Evolutionary conservation across 225 moss, liverwort and hornwort genomes (phyloP).

Genomic region (Bryoerythrophyllum caledonicum): DNA sequence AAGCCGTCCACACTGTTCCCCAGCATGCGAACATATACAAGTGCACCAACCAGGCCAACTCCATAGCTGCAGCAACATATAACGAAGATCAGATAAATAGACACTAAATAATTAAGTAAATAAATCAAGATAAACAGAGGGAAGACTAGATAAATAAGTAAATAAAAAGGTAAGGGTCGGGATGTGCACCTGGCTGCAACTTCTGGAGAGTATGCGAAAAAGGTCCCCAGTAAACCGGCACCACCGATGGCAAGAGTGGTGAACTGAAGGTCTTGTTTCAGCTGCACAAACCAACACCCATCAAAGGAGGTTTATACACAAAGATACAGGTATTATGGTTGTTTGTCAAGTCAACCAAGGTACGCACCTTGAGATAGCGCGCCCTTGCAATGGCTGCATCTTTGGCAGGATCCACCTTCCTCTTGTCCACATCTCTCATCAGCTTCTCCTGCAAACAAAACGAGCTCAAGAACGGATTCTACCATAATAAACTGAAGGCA

Average conservation of each 20-base stretch:
- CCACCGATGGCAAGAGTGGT: conserved; percentile 72
- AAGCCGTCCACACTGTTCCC: conserved; percentile 88
- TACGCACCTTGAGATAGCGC: conserved; percentile 52
- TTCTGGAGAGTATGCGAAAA: conserved; percentile 69
- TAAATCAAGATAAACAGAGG: neutral
- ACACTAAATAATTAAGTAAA: neutral
- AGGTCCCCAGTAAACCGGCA: conserved; percentile 51
- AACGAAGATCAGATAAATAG: neutral
- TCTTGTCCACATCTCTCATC: conserved; percentile 48
- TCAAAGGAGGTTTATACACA: neutral
- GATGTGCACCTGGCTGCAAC: conserved; percentile 67
- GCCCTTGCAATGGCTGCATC: conserved; percentile 44
- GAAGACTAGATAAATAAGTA: neutral
- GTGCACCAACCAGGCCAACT: conserved; percentile 71
- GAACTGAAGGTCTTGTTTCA: conserved; percentile 72
- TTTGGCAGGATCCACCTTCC: conserved; percentile 47
- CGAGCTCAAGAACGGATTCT: neutral
- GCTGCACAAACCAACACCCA: conserved; percentile 43
- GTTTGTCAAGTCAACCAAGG: too few relatives aligned
- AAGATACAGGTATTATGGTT: neutral
- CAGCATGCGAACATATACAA: conserved; percentile 88
- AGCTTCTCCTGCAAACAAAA: conserved; percentile 35
- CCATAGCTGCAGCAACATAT: conserved; percentile 63
- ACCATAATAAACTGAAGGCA: too few relatives aligned
- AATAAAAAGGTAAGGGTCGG: neutral